phyloP scores from a whole-genome alignment of 257 asterid species.

The Scutellaria baicalensis region DNA sequence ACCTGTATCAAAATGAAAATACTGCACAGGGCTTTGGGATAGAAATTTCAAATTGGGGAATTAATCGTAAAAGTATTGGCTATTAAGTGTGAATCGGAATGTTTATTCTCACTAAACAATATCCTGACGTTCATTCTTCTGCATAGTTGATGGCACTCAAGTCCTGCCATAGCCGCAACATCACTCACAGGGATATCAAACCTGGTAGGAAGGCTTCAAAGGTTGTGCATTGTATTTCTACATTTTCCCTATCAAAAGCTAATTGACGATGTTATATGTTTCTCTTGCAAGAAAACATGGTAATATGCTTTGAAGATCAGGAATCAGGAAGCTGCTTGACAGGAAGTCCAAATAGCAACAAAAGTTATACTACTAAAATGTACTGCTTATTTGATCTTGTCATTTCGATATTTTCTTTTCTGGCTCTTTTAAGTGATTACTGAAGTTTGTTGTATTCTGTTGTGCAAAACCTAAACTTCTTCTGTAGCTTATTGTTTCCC shows the following conservation, averaged over 20 bases:
- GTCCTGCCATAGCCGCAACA: slow-evolving; percentile 90
- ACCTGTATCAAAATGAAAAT: not conserved
- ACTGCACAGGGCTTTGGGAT: not conserved
- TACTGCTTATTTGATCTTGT: slow-evolving; percentile 22
- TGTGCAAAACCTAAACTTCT: not conserved
- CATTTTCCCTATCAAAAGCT: slow-evolving; percentile 10
- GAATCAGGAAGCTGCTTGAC: slow-evolving; percentile 77
- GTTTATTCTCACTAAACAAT: slow-evolving; percentile 8
- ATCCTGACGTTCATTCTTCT: slow-evolving; percentile 21
- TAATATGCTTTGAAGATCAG: slow-evolving; percentile 80
- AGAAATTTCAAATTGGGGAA: not conserved
- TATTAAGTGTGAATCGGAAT: not conserved
- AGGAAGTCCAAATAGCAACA: slow-evolving; percentile 48
- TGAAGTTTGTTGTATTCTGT: not conserved
- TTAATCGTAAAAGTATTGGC: not conserved
- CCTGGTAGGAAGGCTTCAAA: slow-evolving; percentile 59
- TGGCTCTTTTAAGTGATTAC: slow-evolving; percentile 7
- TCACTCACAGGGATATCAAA: slow-evolving; percentile 95
- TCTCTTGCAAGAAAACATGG: slow-evolving; percentile 78
- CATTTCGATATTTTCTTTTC: not conserved
- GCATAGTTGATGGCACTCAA: slow-evolving; percentile 81
- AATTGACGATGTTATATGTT: slow-evolving; percentile 9
- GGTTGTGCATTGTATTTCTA: not conserved
- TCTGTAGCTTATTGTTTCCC: not conserved
- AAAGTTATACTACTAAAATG: slow-evolving; percentile 70